These are phyloP conservation scores for Pyricularia sp. DNA, from an alignment of 2,329 filamentous ascomycete genomes.

Conservation along the genomic window DNA sequence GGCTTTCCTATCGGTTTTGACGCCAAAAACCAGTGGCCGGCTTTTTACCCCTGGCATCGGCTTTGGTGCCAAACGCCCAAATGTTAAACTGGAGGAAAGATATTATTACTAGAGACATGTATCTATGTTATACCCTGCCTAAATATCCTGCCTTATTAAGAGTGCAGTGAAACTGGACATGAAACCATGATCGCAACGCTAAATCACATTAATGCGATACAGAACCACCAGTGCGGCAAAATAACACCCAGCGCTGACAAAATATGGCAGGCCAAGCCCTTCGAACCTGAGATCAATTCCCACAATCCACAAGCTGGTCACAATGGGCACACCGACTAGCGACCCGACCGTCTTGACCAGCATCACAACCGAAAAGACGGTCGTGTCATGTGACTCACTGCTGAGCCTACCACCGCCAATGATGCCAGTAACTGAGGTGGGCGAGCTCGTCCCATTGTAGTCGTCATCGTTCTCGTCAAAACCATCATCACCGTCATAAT, in stretches of 20 bases:
- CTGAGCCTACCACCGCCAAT: conserved; percentile 4
- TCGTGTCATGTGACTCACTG: conserved; percentile 22
- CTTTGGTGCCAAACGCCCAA: too few species aligned
- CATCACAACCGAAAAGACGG: conserved; percentile 42
- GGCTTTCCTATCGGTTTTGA: too few species aligned
- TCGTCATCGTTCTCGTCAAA: conserved; percentile 4
- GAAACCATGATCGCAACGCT: not conserved
- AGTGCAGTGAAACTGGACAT: too few species aligned
- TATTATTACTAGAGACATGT: too few species aligned
- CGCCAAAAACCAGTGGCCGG: too few species aligned
- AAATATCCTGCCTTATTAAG: too few species aligned
- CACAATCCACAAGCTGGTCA: conserved; percentile 36
- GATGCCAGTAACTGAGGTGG: not conserved
- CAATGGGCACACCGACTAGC: conserved; percentile 34
- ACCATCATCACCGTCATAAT: not conserved
- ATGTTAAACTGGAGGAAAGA: too few species aligned
- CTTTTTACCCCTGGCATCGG: too few species aligned
- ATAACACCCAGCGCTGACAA: conserved; percentile 29
- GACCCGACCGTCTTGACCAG: conserved; percentile 38
- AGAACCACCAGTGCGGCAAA: conserved; percentile 24
- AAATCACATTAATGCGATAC: conserved; percentile 6
- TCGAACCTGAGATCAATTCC: conserved; percentile 28
- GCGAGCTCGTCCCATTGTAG: not conserved
- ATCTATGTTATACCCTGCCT: too few species aligned
- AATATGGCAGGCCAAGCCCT: conserved; percentile 28